These are phyloP conservation scores for Cudoniella acicularis DNA, from an alignment of 495 filamentous ascomycete genomes.

Conservation along the genomic window DNA sequence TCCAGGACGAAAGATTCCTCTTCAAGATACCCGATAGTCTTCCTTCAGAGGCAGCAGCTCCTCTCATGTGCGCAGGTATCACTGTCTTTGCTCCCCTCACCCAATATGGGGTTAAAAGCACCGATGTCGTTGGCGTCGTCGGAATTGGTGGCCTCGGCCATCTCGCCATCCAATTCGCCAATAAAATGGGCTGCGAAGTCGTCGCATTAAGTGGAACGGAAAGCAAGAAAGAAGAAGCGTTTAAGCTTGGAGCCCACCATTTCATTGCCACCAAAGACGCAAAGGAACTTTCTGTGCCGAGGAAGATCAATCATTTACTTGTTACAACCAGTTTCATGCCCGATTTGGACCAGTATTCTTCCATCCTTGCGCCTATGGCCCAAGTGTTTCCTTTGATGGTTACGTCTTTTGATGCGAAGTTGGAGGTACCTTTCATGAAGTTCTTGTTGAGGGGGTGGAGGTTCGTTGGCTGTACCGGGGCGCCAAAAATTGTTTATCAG, in stretches of 20 bases:
- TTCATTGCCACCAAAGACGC: slow-evolving; percentile 41
- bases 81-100: slow-evolving; percentile 48
- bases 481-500: no score
- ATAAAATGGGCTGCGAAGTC: slow-evolving; percentile 55
- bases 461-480: no score
- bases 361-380: background rate
- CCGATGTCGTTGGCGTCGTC: slow-evolving; percentile 52
- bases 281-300: slow-evolving; percentile 9
- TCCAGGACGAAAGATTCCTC: slow-evolving; percentile 51
- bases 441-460: no score
- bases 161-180: slow-evolving; percentile 56
- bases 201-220: slow-evolving; percentile 52
- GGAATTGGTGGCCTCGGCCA: slow-evolving; percentile 60
- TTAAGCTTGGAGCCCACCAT: slow-evolving; percentile 49
- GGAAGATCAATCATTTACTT: slow-evolving; percentile 33
- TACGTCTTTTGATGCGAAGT: no score
- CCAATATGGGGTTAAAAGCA: slow-evolving; percentile 38
- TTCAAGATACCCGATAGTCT: slow-evolving; percentile 51
- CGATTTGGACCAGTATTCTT: slow-evolving; percentile 25
- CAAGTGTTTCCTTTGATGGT: no score
- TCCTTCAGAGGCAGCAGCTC: slow-evolving; percentile 41
- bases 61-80: slow-evolving; percentile 55
- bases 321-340: slow-evolving; percentile 31
- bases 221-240: slow-evolving; percentile 51
- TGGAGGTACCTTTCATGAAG: no score